Evolutionary conservation across 805 yeast genomes (phyloP), one percentile per base, ranked within the genome.

Genomic region (Wickerhamomyces alni): DNA sequence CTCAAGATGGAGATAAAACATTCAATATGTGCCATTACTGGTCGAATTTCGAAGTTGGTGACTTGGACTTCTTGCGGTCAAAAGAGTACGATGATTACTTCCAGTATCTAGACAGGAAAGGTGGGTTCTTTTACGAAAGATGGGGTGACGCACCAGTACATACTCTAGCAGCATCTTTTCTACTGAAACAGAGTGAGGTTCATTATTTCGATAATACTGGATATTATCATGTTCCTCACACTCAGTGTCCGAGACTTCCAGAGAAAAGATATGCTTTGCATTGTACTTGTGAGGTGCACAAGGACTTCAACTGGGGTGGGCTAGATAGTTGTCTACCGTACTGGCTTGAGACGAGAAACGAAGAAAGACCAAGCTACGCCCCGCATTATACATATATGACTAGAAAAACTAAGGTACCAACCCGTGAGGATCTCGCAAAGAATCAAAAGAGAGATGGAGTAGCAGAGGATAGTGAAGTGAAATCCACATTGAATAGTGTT

Each of bases 81-180:
- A 59, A 68, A 28, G 67, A 71, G 17, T 84, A 82, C 61, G 65
- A 69, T 33, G 66, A 70, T 8, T 82, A 73, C 61, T 84, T 84
- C 56, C 66, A 82, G 17, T 64, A 65, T 55, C 64, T 85, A 33
- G 95, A 85, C 55, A 43, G 59, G 35, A 58, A 74, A 3, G 94
- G 94, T 41, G 95, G 94, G 1, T 85, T 85, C 58, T 85, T 76
- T 58, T 83, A 84, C 55, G 93, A 87, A 63, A 70, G 96, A 48
- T 87, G 95, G 95, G 96, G 96, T 17, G 96, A 87, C 62, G 95
- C 95, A 0, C 95, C 95, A 4, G 75, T 86, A n/a, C 95, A 86
- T 62, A 75, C 94, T 1, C 70, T 86, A 37, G 94, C 85, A 5
- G 84, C 77, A 3, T 63, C 87, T 2, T 62, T 81, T 35, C 69